These are phyloP conservation scores for Salix dunnii DNA, from an alignment of 345 rosid species.

Conservation along the genomic window DNA sequence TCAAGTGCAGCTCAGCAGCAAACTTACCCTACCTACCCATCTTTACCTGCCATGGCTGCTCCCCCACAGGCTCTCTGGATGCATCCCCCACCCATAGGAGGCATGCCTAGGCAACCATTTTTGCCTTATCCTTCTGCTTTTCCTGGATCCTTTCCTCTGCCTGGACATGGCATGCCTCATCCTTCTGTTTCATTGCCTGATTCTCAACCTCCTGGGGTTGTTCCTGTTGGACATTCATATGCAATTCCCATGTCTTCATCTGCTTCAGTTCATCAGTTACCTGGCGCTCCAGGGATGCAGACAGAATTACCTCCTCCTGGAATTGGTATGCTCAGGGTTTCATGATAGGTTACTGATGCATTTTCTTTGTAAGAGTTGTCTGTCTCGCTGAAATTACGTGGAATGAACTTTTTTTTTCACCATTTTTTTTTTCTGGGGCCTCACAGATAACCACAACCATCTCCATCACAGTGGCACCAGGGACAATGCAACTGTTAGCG, in stretches of 20 bases:
- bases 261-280: constrained; percentile 41
- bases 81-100: constrained; percentile 69
- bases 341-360: constrained; percentile 63
- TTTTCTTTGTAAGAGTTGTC: constrained; percentile 56
- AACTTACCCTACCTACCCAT: constrained; percentile 52
- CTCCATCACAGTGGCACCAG: constrained; percentile 34
- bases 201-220: constrained; percentile 62
- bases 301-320: constrained; percentile 56
- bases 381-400: constrained; percentile 34
- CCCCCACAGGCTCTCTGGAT: constrained; percentile 69
- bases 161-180: constrained; percentile 40
- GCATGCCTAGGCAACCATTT: constrained; percentile 55
- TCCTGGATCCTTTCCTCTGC: constrained; percentile 54
- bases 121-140: constrained; percentile 56
- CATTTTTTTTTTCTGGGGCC: constrained; percentile 20
- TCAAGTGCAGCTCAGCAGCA: constrained; percentile 53
- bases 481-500: constrained; percentile 34
- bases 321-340: constrained; percentile 80
- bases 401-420: constrained; percentile 42
- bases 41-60: constrained; percentile 57
- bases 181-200: constrained; percentile 44
- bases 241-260: constrained; percentile 35
- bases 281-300: constrained; percentile 34
- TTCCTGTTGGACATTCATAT: constrained; percentile 44
- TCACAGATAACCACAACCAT: constrained; percentile 56